phyloP scores from a whole-genome alignment of 2,329 filamentous ascomycete species.

The Trichoderma semiorbis region DNA sequence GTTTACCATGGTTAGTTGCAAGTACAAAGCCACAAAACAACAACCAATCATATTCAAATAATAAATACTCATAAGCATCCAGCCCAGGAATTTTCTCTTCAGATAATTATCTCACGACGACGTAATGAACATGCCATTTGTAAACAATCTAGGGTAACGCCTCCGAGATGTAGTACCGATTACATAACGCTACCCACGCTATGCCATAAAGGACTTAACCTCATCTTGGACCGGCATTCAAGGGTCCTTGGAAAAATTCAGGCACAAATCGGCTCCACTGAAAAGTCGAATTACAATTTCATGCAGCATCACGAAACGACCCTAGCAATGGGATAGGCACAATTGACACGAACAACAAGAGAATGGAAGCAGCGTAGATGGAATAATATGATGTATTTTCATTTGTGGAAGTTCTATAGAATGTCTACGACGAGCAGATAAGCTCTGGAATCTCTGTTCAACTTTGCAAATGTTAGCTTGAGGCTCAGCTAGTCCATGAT shows the following conservation, averaged over 20 bases:
- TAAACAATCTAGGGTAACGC: neutral
- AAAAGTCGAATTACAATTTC: neutral
- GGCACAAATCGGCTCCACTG: neutral
- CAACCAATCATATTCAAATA: neutral
- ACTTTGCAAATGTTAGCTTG: conserved; percentile 13
- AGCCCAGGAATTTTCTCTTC: neutral
- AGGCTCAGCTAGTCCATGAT: neutral
- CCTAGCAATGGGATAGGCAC: neutral
- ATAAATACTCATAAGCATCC: neutral
- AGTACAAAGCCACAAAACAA: neutral
- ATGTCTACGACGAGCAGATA: neutral
- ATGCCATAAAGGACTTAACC: neutral
- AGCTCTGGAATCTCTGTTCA: neutral
- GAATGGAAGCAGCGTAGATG: neutral
- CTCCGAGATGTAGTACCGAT: neutral
- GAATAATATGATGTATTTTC: neutral
- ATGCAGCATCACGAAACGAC: neutral
- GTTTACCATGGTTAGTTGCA: neutral
- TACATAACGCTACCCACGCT: neutral
- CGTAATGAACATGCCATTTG: neutral
- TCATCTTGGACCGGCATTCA: neutral
- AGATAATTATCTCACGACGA: neutral
- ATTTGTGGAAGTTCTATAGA: neutral
- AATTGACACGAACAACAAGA: neutral
- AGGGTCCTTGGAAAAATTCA: neutral